Percentiles rank a stretch among this genome's conserved stretches.
Evolutionary conservation across 495 filamentous ascomycete genomes (phyloP).

Genomic region (Letharia columbiana): DNA sequence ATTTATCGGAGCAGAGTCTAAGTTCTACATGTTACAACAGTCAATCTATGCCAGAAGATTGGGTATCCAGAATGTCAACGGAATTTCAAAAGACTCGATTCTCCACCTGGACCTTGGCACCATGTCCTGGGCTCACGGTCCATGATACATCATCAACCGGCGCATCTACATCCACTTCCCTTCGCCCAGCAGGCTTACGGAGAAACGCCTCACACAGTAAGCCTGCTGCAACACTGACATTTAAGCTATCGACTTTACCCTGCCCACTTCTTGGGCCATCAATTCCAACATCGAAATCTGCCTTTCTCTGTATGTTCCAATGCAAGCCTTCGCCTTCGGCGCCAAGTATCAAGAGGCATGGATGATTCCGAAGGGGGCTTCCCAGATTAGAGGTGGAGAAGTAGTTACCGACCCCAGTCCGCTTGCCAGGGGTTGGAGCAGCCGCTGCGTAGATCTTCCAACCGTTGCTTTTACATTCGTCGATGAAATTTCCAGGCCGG

Average conservation of each 20-base stretch:
- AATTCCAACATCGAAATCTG: constrained; percentile 53
- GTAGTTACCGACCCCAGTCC: constrained; percentile 1
- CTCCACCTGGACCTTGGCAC: background rate
- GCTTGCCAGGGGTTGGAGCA: constrained; percentile 35
- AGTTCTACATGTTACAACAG: background rate
- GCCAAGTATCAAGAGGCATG: constrained; percentile 73
- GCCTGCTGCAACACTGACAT: constrained; percentile 78
- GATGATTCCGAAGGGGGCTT: constrained; percentile 46
- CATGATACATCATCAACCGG: background rate
- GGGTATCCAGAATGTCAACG: background rate
- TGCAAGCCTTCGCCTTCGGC: constrained; percentile 71
- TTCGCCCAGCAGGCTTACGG: constrained; percentile 20
- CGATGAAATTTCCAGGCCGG: constrained; percentile 60
- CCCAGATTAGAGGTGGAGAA: constrained; percentile 25
- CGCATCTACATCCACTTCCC: background rate
- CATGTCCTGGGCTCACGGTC: background rate
- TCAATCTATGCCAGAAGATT: background rate
- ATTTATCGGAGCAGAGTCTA: background rate
- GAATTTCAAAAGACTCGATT: constrained; percentile 11
- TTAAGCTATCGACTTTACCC: constrained; percentile 65
- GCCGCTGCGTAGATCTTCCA: constrained; percentile 81
- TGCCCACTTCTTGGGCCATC: constrained; percentile 36
- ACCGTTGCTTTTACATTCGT: constrained; percentile 54
- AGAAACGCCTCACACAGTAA: constrained; percentile 61
- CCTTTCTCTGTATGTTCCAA: constrained; percentile 49